phyloP scores from a whole-genome alignment of 1,139 yeast species.

The Trichomonascaceae sp. region DNA sequence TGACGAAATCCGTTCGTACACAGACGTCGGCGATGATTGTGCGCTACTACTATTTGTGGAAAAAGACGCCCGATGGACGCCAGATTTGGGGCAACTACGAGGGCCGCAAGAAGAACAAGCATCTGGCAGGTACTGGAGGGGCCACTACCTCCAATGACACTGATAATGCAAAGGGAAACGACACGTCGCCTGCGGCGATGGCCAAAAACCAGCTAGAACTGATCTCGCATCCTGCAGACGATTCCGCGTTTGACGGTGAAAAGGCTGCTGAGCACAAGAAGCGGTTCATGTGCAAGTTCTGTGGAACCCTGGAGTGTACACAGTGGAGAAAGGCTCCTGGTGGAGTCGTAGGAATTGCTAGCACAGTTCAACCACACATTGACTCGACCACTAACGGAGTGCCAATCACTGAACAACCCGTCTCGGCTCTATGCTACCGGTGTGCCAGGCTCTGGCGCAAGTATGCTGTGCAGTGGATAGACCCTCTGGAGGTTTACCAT shows the following conservation, averaged over 20 bases:
- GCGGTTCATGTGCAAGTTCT: slow-evolving; percentile 48
- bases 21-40: slow-evolving; percentile 70
- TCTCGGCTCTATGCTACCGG: slow-evolving; percentile 59
- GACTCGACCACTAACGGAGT: slow-evolving; percentile 26
- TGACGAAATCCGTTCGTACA: slow-evolving; percentile 50
- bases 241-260: slow-evolving; percentile 48
- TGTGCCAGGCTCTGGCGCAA: slow-evolving; percentile 90
- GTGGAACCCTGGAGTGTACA: slow-evolving; percentile 38
- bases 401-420: slow-evolving; percentile 23
- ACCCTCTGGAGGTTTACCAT: slow-evolving; percentile 54
- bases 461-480: slow-evolving; percentile 84
- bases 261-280: slow-evolving; percentile 31
- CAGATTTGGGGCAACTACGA: slow-evolving; percentile 72
- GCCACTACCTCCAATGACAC: too few species aligned
- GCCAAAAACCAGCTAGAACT: slow-evolving; percentile 36
- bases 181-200: too few species aligned
- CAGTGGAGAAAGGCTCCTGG: slow-evolving; percentile 73
- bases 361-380: too few species aligned
- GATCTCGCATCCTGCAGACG: slow-evolving; percentile 57
- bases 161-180: slow-evolving; percentile 13
- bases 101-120: slow-evolving; percentile 50
- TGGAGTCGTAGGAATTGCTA: not conserved
- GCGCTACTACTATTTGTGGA: slow-evolving; percentile 81
- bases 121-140: too few species aligned
- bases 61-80: slow-evolving; percentile 66